Percentiles rank a stretch among this genome's conserved stretches.
Conservation (phyloP, 23 red algal genomes). For the Pyropia haitanensis region DNA sequence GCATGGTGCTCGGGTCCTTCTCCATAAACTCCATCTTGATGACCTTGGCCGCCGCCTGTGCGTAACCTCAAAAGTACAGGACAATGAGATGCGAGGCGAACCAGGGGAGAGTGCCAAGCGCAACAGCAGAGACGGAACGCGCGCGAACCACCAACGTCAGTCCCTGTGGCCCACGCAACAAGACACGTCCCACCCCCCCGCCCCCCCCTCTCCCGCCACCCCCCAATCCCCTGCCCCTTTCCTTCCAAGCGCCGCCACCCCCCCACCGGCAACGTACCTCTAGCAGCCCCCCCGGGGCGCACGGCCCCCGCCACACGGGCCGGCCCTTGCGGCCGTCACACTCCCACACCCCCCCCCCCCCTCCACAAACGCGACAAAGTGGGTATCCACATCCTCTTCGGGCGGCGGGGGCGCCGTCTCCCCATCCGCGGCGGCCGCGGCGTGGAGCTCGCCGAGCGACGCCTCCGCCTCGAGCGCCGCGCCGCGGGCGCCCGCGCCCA, state of each 20-base stretch:
- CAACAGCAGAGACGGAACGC: too few species aligned
- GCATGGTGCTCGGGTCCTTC: conserved; percentile 48
- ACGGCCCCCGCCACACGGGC: conserved; percentile 50
- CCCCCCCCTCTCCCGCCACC: too few species aligned
- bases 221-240: too few species aligned
- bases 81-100: too few species aligned
- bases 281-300: conserved; percentile 22
- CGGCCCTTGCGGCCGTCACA: conserved; percentile 73
- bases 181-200: too few species aligned
- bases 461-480: conserved; percentile 47
- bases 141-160: too few species aligned
- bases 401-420: conserved; percentile 58
- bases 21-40: conserved; percentile 66
- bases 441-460: conserved; percentile 50
- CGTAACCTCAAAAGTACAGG: too few species aligned
- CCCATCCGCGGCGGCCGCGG: conserved; percentile 31
- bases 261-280: conserved; percentile 3
- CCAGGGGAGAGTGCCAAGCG: too few species aligned
- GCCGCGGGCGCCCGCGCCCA: conserved; percentile 56
- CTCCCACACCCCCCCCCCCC: conserved; percentile 37
- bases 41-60: conserved; percentile 27
- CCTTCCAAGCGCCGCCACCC: too few species aligned
- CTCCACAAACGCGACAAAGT: conserved; percentile 77
- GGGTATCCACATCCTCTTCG: conserved; percentile 62
- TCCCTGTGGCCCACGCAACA: too few species aligned